Percentiles rank a stretch among this genome's conserved stretches.
Evolutionary conservation across 169 alveolate species (phyloP).

Genomic region (Perkinsus olseni): DNA sequence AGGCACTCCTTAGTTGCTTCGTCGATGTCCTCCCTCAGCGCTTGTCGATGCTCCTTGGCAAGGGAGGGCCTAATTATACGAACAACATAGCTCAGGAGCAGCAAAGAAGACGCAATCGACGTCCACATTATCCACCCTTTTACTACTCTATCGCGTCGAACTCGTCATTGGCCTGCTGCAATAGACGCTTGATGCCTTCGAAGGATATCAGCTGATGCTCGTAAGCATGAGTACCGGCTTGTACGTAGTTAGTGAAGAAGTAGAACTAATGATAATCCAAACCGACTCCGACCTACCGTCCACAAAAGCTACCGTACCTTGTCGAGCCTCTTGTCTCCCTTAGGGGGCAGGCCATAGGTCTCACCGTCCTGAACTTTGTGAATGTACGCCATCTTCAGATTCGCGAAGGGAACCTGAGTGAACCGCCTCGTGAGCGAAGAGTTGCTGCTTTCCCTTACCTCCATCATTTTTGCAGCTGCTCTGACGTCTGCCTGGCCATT

Average conservation of each 20-base stretch:
- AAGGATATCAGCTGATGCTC: not conserved
- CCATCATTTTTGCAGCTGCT: constrained; percentile 8
- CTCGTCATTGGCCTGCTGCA: not conserved
- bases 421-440: not conserved
- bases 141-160: not conserved
- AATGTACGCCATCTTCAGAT: not conserved
- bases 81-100: not conserved
- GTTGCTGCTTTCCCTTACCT: not conserved
- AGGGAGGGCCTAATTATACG: not conserved
- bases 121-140: too few relatives aligned
- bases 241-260: not conserved
- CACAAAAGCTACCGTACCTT: not conserved
- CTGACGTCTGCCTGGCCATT: constrained; percentile 5
- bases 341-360: not conserved
- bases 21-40: not conserved
- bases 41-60: not conserved
- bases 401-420: not conserved
- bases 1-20: not conserved
- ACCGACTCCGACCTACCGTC: not conserved
- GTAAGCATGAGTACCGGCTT: not conserved
- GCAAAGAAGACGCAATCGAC: too few relatives aligned
- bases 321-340: not conserved
- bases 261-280: not conserved
- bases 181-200: not conserved
- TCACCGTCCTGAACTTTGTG: not conserved